A percentile compares a stretch with the other conserved stretches of the same genome.
Conservation (phyloP, 805 yeast genomes). For the Jamesozyma gamospora region DNA sequence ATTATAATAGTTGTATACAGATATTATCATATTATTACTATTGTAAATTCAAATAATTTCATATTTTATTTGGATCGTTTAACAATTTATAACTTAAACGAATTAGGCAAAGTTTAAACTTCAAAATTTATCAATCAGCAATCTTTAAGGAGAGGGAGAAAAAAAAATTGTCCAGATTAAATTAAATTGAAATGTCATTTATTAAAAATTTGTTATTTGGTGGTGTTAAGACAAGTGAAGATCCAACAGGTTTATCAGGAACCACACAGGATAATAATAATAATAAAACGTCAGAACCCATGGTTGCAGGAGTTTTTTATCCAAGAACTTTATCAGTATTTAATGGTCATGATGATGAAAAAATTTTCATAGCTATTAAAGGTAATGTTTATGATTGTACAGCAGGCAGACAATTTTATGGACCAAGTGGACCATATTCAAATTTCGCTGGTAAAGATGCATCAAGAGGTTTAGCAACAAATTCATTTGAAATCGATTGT, state of each 20-base stretch:
- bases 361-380: constrained; percentile 76
- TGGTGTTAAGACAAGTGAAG: constrained; percentile 26
- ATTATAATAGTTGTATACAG: too few species aligned
- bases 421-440: constrained; percentile 91
- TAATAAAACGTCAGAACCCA: constrained; percentile 24
- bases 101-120: too few species aligned
- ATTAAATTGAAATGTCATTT: constrained; percentile 25
- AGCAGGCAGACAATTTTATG: constrained; percentile 74
- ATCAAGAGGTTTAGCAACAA: constrained; percentile 79
- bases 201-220: constrained; percentile 26
- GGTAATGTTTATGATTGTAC: constrained; percentile 82
- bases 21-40: too few species aligned
- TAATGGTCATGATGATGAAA: constrained; percentile 73
- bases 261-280: constrained; percentile 6
- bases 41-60: too few species aligned
- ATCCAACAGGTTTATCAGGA: constrained; percentile 27
- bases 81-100: too few species aligned
- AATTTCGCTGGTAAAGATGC: constrained; percentile 96
- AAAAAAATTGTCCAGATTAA: too few species aligned
- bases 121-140: too few species aligned
- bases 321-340: constrained; percentile 63
- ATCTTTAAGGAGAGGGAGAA: too few species aligned
- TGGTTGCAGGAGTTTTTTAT: constrained; percentile 46
- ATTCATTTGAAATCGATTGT: constrained; percentile 65
- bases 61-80: too few species aligned